phyloP scores from a whole-genome alignment of 2,329 filamentous ascomycete species.

The Colletotrichum truncatum region DNA sequence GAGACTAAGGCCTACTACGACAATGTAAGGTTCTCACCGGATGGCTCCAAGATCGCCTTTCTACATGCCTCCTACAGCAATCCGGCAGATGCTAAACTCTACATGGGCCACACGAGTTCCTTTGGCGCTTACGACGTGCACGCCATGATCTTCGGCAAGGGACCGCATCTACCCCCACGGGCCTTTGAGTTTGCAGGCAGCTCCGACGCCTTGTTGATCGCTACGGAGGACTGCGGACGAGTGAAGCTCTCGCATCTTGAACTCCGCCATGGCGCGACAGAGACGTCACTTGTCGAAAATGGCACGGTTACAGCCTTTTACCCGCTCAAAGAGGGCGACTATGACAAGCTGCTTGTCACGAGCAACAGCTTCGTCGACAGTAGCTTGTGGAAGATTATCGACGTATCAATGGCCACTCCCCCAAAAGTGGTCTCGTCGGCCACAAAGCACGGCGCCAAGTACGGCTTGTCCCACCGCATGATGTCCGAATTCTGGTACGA shows the following conservation, averaged over 20 bases:
- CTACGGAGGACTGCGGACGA: conserved; percentile 44
- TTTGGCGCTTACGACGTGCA: conserved; percentile 40
- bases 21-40: conserved; percentile 46
- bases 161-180: conserved; percentile 39
- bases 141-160: conserved; percentile 35
- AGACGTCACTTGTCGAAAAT: conserved; percentile 35
- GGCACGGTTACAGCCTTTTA: conserved; percentile 40
- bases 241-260: conserved; percentile 43
- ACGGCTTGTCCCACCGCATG: conserved; percentile 46
- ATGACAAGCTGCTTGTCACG: conserved; percentile 44
- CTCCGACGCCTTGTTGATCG: conserved; percentile 44
- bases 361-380: conserved; percentile 48
- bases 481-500: conserved; percentile 51
- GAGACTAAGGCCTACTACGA: conserved; percentile 19
- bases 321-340: conserved; percentile 36
- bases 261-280: conserved; percentile 39
- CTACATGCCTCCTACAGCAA: conserved; percentile 37
- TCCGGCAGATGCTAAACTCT: conserved; percentile 39
- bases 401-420: conserved; percentile 32
- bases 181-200: conserved; percentile 45
- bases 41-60: conserved; percentile 47
- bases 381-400: conserved; percentile 47
- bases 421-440: conserved; percentile 40
- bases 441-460: conserved; percentile 40
- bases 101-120: conserved; percentile 40